Conservation (phyloP, 352 stramenopile genomes). For the Phytophthora vignae region DNA sequence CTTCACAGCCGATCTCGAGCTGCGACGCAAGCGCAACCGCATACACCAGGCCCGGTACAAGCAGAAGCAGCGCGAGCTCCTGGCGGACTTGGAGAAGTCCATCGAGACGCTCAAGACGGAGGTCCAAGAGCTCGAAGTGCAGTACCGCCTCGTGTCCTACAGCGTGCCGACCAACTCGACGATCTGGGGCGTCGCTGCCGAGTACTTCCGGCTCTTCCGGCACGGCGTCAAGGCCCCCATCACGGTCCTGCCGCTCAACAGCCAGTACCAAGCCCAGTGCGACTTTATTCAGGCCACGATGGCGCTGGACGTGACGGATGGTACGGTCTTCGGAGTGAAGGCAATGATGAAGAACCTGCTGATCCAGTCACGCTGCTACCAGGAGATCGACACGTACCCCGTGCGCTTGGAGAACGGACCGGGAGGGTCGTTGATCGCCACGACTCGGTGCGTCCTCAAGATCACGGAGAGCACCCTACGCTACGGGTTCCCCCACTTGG, state of each 20-base stretch:
- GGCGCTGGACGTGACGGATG: slow-evolving; percentile 9
- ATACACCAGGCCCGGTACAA: slow-evolving; percentile 13
- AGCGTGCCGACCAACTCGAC: slow-evolving; percentile 6
- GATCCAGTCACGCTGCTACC: slow-evolving; percentile 8
- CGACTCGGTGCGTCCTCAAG: background rate
- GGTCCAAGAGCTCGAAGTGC: slow-evolving; percentile 10
- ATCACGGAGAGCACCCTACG: slow-evolving; percentile 4
- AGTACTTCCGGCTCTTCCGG: slow-evolving; percentile 19
- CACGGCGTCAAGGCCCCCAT: slow-evolving; percentile 4
- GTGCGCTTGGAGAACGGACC: slow-evolving; percentile 5
- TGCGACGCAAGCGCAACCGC: slow-evolving; percentile 12
- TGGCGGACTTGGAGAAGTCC: background rate
- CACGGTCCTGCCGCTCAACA: background rate
- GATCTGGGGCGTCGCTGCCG: slow-evolving; percentile 6
- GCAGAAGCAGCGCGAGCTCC: slow-evolving; percentile 8
- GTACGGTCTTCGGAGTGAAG: background rate
- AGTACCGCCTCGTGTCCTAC: slow-evolving; percentile 9
- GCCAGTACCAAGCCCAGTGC: slow-evolving; percentile 4
- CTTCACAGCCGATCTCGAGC: background rate
- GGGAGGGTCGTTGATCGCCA: slow-evolving; percentile 6
- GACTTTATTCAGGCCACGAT: slow-evolving; percentile 15
- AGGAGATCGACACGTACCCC: slow-evolving; percentile 11
- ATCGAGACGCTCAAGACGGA: slow-evolving; percentile 4
- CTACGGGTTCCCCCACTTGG: slow-evolving; percentile 14
- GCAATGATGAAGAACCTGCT: slow-evolving; percentile 7